Percentiles rank a stretch among this genome's conserved stretches.
Evolutionary conservation across 225 moss, liverwort and hornwort species (phyloP).

Genomic region (Polytrichum formosum): DNA sequence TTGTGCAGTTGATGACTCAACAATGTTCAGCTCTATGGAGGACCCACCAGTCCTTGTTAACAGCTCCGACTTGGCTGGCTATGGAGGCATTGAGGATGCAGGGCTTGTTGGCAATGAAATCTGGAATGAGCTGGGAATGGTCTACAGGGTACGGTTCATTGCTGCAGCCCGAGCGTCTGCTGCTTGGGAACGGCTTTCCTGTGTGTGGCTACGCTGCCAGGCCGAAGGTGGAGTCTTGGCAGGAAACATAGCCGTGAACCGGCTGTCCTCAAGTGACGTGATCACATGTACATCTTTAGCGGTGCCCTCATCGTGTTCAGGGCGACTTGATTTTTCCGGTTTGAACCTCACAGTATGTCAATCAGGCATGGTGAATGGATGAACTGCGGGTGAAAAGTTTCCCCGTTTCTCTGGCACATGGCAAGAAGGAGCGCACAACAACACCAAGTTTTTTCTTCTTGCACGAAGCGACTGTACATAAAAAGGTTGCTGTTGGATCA

Average conservation of each 20-base stretch:
- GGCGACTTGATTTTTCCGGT: slow-evolving; percentile 67
- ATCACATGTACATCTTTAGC: slow-evolving; percentile 48
- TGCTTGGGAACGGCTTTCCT: slow-evolving; percentile 90
- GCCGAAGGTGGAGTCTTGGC: slow-evolving; percentile 53
- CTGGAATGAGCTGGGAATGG: slow-evolving; percentile 82
- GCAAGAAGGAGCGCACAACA: slow-evolving; percentile 24
- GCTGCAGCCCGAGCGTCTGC: slow-evolving; percentile 92
- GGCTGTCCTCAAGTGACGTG: slow-evolving; percentile 67
- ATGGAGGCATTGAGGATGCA: slow-evolving; percentile 84
- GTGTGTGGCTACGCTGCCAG: slow-evolving; percentile 87
- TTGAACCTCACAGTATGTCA: slow-evolving; percentile 77
- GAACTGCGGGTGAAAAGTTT: slow-evolving; percentile 21
- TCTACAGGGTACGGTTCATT: slow-evolving; percentile 84
- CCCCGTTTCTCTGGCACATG: slow-evolving; percentile 20
- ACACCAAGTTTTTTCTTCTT: slow-evolving; percentile 25
- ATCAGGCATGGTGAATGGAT: slow-evolving; percentile 95
- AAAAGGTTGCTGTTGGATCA: slow-evolving; percentile 54
- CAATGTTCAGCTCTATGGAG: slow-evolving; percentile 30
- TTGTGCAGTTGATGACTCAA: slow-evolving; percentile 22
- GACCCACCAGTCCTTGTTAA: slow-evolving; percentile 74
- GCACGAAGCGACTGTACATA: slow-evolving; percentile 50
- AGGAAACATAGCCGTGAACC: slow-evolving; percentile 53
- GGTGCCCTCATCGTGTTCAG: slow-evolving; percentile 48
- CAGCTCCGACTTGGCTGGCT: slow-evolving; percentile 83
- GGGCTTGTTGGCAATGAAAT: slow-evolving; percentile 86